These are phyloP conservation scores for Tuber borchii DNA, from an alignment of 495 filamentous ascomycete species.

Conservation along the genomic window DNA sequence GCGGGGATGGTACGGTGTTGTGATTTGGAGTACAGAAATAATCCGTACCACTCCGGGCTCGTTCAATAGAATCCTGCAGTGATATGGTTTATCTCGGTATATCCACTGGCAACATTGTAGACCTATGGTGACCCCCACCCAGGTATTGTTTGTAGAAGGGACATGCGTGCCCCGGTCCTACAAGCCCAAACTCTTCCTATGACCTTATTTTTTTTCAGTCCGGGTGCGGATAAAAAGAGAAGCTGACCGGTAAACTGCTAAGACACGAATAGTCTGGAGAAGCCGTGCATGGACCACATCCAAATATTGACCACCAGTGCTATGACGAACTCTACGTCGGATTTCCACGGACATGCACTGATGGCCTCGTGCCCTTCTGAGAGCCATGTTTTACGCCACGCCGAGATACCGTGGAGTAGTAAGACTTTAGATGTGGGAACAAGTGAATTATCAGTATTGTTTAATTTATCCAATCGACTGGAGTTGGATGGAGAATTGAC, in stretches of 20 bases:
- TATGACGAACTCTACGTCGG: constrained; percentile 43
- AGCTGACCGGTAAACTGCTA: constrained; percentile 35
- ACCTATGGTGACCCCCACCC: constrained; percentile 24
- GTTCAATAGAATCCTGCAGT: constrained; percentile 1
- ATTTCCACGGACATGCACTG: constrained; percentile 69
- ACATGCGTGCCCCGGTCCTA: background rate
- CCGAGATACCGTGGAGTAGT: constrained; percentile 45
- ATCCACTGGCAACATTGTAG: constrained; percentile 3
- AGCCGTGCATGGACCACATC: constrained; percentile 90
- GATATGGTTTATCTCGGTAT: background rate
- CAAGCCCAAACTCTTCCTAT: background rate
- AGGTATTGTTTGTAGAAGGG: background rate
- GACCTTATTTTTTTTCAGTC: background rate
- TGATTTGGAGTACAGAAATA: background rate
- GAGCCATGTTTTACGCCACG: constrained; percentile 44
- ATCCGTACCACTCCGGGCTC: constrained; percentile 1
- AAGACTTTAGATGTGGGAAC: constrained; percentile 66
- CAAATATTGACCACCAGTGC: constrained; percentile 48
- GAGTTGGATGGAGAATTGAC: constrained; percentile 90
- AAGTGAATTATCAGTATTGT: constrained; percentile 66
- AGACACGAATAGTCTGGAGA: constrained; percentile 65
- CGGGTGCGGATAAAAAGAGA: constrained; percentile 3
- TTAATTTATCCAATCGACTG: constrained; percentile 75
- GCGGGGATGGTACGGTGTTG: constrained; percentile 1
- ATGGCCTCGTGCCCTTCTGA: constrained; percentile 82